Evolutionary conservation across 495 filamentous ascomycete genomes (phyloP).

Genomic region (Penicillium soppii): DNA sequence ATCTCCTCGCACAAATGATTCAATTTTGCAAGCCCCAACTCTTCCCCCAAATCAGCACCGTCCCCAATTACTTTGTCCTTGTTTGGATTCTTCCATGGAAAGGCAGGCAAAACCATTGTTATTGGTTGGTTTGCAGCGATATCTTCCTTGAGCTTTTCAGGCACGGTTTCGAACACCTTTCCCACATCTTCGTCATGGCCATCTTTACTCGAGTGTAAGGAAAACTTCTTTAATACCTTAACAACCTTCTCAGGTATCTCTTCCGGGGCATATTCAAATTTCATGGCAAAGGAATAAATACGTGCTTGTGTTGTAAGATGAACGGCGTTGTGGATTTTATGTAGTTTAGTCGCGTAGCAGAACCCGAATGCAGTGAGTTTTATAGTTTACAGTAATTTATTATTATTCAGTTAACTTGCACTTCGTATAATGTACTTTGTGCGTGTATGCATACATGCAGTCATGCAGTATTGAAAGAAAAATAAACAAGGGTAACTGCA

Average conservation of each 20-base stretch:
- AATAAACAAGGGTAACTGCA: not conserved
- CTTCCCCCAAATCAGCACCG: slow-evolving; percentile 3
- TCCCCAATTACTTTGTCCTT: slow-evolving; percentile 3
- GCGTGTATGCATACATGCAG: not conserved
- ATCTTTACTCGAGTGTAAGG: slow-evolving; percentile 1
- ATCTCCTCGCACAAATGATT: slow-evolving; percentile 9
- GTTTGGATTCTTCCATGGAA: slow-evolving; percentile 9
- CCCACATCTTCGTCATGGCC: slow-evolving; percentile 1
- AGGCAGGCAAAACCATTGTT: slow-evolving; percentile 7
- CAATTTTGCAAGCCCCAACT: slow-evolving; percentile 2
- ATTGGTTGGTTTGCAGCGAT: slow-evolving; percentile 1
- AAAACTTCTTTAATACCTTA: not conserved
- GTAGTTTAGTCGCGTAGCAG: not conserved
- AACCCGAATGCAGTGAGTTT: not conserved
- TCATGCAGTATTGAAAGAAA: not conserved
- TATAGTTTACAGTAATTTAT: not conserved
- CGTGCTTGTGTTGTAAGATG: not conserved
- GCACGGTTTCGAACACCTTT: not conserved
- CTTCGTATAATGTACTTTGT: not conserved
- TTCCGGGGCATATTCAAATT: slow-evolving; percentile 4
- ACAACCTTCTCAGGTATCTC: not conserved
- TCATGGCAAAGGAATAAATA: not conserved
- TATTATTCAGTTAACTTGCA: not conserved
- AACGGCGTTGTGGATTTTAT: not conserved
- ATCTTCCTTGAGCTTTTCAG: slow-evolving; percentile 2